Evolutionary conservation across 257 asterid genomes (phyloP), one percentile per base, ranked within the genome.

Genomic region (Gentiana macrophylla): DNA sequence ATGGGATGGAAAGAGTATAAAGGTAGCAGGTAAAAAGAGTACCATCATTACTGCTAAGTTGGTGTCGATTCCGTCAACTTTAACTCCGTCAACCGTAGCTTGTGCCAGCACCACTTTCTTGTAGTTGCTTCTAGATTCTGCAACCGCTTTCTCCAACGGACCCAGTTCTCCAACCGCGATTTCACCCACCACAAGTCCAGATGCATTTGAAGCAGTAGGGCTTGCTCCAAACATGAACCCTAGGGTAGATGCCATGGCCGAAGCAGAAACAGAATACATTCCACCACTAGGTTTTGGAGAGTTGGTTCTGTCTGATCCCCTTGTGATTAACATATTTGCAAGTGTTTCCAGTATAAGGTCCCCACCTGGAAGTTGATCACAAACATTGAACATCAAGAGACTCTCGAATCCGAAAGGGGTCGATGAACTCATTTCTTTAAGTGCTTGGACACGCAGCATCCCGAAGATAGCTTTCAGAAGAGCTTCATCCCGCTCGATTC

Each of bases 11-110:
- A 24, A 24, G 24, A 24, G 24, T 24, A 0, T 24, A 24, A 24
- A 24, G 24, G 13, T 5, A 4, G 46, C 46, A 5, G 46, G 24
- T 32, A 37, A 44, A 32, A 65, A 48, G 4, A 61, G 50, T 80
- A 90, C 98, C 96, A 82, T 80, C 95, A 83, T 91, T 62, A 91
- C 94, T 54, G 96, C 96, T 77, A 91, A 63, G 66, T 91, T 87
- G 67, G 95, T 82, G 77, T 84, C 96, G 15, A 91, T 59, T 34
- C 98, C 98, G 59, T 80, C 88, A 51, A 87, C 94, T 84, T 83
- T 91, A 63, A 86, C 98, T 65, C 95, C 94, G 72, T 83, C 89
- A 47, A 91, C 89, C 1, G 92, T 77, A 55, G 95, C 89, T 73
- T 83, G 86, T n/a, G 96, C 96, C 54, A 70, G 77, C 64, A 76